Base-by-base conservation (phyloP, 176 grass and related monocot genomes). In the Rhynchospora tenuis region DNA sequence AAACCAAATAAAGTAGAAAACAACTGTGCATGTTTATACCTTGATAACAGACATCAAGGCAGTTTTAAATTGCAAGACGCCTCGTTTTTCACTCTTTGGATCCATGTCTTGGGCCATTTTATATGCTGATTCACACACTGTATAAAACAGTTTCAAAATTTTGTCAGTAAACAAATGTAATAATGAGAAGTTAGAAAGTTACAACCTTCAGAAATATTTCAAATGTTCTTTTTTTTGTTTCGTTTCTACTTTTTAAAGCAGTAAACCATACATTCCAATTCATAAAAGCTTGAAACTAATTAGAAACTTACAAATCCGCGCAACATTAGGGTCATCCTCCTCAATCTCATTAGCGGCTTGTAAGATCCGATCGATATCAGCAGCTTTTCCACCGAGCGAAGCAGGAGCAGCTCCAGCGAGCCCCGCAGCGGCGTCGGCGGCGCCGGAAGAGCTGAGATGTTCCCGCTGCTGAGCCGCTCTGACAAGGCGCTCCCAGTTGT, bases 401-500 rank as follows among this genome's bases (percentile, higher is more conserved):
- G 89, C 54, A 3, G 92, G 95, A 19, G 94, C 71, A 79, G 72
- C 33, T 38, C 33, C 33, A 4, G 33, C 33, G 33, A 38, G 33
- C 5, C 33, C 33, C 1, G 33, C 3, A 2, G 0, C 33, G 33
- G 33, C 33, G 33, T 38, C 64, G 48, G 89, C 63, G 46, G 77
- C 73, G 4, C 74, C 11, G 20, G 81, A 2, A 72, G 56, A 31
- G 46, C 89, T 86, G 71, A 83, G 83, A 55, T 85, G 91, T 69
- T 88, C 83, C 83, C 75, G 83, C 89, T 91, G 91, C 17, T 91
- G 85, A 54, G 90, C 84, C 15, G 95, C 90, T 16, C 87, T 84
- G 52, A 94, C 90, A 45, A 98, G 92, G 27, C 92, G 90, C 87
- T 98, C 95, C 95, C 95, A 98, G 89, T 94, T 98, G 43, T 88